Percentiles rank a stretch among this genome's conserved stretches.
phyloP scores from a whole-genome alignment of 495 filamentous ascomycete genomes.

The Penicillium verhagenii region DNA sequence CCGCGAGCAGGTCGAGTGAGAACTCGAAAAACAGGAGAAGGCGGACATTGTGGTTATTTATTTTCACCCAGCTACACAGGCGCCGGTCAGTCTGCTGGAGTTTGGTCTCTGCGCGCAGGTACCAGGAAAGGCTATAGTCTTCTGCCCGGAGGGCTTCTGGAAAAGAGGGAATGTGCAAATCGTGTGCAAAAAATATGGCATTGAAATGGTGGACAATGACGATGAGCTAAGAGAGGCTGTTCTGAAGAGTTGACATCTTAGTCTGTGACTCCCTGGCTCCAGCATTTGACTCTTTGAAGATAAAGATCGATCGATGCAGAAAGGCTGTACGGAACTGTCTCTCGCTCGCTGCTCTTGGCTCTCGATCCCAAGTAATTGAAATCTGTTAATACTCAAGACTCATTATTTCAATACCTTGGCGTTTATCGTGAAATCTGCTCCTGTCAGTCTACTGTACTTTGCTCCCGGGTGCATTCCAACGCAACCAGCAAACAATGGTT shows the following conservation, averaged over 20 bases:
- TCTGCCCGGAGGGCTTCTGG: conserved; percentile 51
- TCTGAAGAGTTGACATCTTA: background rate
- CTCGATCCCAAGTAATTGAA: too few relatives aligned
- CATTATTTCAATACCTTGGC: too few relatives aligned
- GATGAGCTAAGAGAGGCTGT: conserved; percentile 3
- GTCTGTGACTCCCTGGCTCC: background rate
- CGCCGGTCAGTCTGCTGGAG: conserved; percentile 52
- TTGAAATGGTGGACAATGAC: conserved; percentile 14
- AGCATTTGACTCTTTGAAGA: background rate
- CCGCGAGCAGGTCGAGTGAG: conserved; percentile 56
- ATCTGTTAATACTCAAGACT: too few relatives aligned
- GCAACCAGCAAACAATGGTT: too few relatives aligned
- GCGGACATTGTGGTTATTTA: conserved; percentile 56
- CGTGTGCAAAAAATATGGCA: conserved; percentile 42
- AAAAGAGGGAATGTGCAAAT: conserved; percentile 58
- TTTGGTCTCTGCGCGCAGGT: conserved; percentile 45
- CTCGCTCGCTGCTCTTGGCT: too few relatives aligned
- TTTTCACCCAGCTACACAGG: conserved; percentile 46
- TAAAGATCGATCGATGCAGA: too few relatives aligned
- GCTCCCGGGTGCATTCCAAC: too few relatives aligned
- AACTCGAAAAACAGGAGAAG: conserved; percentile 48
- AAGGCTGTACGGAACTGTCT: too few relatives aligned
- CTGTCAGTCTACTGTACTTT: too few relatives aligned
- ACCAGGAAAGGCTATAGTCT: conserved; percentile 49
- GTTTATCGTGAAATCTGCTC: too few relatives aligned